Evolutionary conservation across 495 filamentous ascomycete genomes (phyloP).

Genomic region (Immersiella caudata): DNA sequence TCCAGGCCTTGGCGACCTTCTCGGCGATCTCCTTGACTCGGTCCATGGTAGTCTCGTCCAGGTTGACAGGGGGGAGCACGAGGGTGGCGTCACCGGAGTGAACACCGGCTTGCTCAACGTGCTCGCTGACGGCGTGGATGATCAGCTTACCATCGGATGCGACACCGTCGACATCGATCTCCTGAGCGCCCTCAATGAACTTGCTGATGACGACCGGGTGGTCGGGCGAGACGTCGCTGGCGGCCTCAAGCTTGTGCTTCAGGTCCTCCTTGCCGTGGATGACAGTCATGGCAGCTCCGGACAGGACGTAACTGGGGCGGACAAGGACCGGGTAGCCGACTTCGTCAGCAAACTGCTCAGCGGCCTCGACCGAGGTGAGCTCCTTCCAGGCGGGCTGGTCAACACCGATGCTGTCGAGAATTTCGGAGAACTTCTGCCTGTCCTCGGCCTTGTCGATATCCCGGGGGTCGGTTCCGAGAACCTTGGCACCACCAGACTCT

Average conservation of each 20-base stretch:
- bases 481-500: slow-evolving; percentile 82
- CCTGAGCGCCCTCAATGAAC: slow-evolving; percentile 96
- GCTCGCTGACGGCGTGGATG: slow-evolving; percentile 92
- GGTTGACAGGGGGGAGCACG: slow-evolving; percentile 82
- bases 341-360: slow-evolving; percentile 80
- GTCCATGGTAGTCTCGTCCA: slow-evolving; percentile 73
- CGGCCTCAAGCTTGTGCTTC: slow-evolving; percentile 86
- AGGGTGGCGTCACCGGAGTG: slow-evolving; percentile 98
- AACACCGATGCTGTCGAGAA: slow-evolving; percentile 90
- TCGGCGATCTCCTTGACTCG: slow-evolving; percentile 92
- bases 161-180: slow-evolving; percentile 97
- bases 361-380: slow-evolving; percentile 86
- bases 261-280: slow-evolving; percentile 90
- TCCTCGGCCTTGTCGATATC: slow-evolving; percentile 98
- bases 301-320: slow-evolving; percentile 95
- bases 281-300: slow-evolving; percentile 99
- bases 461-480: slow-evolving; percentile 87
- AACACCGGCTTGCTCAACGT: slow-evolving; percentile 96
- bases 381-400: slow-evolving; percentile 99
- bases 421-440: slow-evolving; percentile 97
- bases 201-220: slow-evolving; percentile 99
- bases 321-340: slow-evolving; percentile 94
- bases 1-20: slow-evolving; percentile 97
- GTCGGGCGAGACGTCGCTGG: slow-evolving; percentile 88
- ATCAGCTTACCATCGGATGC: slow-evolving; percentile 84